These are phyloP conservation scores for Suillus plorans DNA, from an alignment of 768 basidiomycete genomes.

Conservation along the genomic window DNA sequence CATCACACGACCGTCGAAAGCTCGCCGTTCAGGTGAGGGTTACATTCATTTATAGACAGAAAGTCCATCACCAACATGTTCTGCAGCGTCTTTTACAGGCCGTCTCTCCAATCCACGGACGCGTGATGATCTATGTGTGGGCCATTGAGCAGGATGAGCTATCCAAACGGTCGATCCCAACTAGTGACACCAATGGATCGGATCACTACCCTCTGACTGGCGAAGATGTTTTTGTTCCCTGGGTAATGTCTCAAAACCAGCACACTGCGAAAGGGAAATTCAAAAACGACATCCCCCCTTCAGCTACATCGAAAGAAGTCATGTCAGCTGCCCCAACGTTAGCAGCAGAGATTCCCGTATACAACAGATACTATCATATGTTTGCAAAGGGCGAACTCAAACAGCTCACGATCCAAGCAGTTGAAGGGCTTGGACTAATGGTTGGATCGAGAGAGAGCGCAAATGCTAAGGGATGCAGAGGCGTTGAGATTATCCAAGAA, in stretches of 20 bases:
- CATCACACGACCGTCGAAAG: conserved; percentile 72
- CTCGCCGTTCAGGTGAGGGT: conserved; percentile 67
- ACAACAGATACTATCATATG: conserved; percentile 95
- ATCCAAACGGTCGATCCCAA: conserved; percentile 69
- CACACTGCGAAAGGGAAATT: conserved; percentile 13
- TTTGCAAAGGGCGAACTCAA: conserved; percentile 80
- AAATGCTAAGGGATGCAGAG: conserved; percentile 27
- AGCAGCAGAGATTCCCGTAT: conserved; percentile 43
- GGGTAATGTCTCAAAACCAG: conserved; percentile 57
- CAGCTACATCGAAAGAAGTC: conserved; percentile 4
- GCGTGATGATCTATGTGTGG: conserved; percentile 94
- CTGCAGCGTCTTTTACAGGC: conserved; percentile 59
- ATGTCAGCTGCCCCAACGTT: neutral
- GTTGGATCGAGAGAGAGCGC: conserved; percentile 39
- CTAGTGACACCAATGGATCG: conserved; percentile 13
- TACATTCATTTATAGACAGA: neutral
- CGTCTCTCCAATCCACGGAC: conserved; percentile 69
- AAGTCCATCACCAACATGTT: neutral
- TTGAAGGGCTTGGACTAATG: conserved; percentile 50
- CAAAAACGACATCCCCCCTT: conserved; percentile 11
- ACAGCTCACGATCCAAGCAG: conserved; percentile 62
- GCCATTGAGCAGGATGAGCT: conserved; percentile 88
- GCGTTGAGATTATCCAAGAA: conserved; percentile 68
- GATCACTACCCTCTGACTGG: conserved; percentile 37
- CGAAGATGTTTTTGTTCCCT: conserved; percentile 88